These are phyloP conservation scores for Haematococcus lacustris DNA, from an alignment of 139 green algal genomes.

Conservation along the genomic window DNA sequence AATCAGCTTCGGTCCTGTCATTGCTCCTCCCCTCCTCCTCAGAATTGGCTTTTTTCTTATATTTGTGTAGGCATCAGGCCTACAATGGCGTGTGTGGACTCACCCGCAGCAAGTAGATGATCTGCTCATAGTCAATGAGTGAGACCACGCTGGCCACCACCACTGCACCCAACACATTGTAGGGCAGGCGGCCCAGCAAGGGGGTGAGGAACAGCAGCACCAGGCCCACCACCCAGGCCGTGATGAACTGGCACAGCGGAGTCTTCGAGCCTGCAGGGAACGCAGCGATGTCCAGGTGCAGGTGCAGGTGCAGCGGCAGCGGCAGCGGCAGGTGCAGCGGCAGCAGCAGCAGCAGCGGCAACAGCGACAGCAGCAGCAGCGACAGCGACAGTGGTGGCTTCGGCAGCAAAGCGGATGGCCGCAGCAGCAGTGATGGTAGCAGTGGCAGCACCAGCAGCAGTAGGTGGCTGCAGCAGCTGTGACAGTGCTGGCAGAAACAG, in stretches of 20 bases:
- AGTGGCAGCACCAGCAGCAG: too few relatives aligned
- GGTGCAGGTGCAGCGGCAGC: too few relatives aligned
- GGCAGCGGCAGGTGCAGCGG: too few relatives aligned
- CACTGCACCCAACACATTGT: slow-evolving; percentile 67
- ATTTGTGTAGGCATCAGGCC: background rate
- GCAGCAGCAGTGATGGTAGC: too few relatives aligned
- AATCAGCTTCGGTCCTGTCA: background rate
- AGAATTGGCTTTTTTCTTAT: background rate
- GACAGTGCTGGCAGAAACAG: too few relatives aligned
- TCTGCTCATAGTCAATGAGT: slow-evolving; percentile 56
- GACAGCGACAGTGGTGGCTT: too few relatives aligned
- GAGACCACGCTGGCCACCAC: slow-evolving; percentile 57
- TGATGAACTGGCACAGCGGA: slow-evolving; percentile 34
- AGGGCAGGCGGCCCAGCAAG: slow-evolving; percentile 64
- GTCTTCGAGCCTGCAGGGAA: slow-evolving; percentile 48
- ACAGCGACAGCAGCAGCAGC: too few relatives aligned
- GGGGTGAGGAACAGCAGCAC: slow-evolving; percentile 67
- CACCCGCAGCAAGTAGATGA: slow-evolving; percentile 45
- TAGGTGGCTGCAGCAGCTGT: too few relatives aligned
- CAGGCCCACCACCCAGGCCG: slow-evolving; percentile 53
- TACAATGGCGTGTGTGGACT: background rate
- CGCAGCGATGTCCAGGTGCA: too few relatives aligned
- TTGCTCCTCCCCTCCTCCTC: background rate
- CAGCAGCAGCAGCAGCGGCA: too few relatives aligned
- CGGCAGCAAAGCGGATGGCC: too few relatives aligned